These are phyloP conservation scores for Fusarium bactridioides DNA, from an alignment of 2,329 filamentous ascomycete genomes.

Conservation along the genomic window DNA sequence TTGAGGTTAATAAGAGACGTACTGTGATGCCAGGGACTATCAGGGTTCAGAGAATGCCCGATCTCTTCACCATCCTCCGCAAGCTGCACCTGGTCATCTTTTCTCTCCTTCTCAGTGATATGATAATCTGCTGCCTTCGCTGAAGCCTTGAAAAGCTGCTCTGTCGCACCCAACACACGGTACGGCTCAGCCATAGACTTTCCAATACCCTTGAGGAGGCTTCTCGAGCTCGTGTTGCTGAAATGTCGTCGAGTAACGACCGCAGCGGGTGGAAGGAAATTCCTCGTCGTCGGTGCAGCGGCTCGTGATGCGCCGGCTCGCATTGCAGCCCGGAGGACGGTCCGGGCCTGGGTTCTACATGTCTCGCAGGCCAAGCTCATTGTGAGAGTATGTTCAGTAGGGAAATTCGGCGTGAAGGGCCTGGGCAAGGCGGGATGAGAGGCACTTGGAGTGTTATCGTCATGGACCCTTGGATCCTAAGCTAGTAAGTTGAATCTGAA, in stretches of 20 bases:
- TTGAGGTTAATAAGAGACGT: constrained; percentile 41
- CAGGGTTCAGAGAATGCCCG: constrained; percentile 55
- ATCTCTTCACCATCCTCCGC: constrained; percentile 84
- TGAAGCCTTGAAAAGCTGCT: constrained; percentile 80
- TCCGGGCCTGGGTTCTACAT: constrained; percentile 56
- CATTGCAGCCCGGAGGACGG: constrained; percentile 47
- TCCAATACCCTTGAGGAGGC: constrained; percentile 47
- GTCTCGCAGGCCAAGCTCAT: constrained; percentile 56
- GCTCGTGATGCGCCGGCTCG: constrained; percentile 42
- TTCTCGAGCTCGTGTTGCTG: constrained; percentile 46
- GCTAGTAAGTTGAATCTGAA: background rate
- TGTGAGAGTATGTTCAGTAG: background rate
- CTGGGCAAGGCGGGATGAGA: constrained; percentile 8
- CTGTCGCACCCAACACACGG: constrained; percentile 79
- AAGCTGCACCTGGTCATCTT: constrained; percentile 72
- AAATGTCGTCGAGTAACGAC: constrained; percentile 45
- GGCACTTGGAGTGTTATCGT: constrained; percentile 40
- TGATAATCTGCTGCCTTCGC: constrained; percentile 77
- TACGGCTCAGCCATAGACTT: constrained; percentile 61
- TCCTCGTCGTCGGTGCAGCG: constrained; percentile 34
- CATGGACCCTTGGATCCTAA: constrained; percentile 31
- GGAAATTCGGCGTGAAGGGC: background rate
- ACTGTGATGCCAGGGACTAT: constrained; percentile 78
- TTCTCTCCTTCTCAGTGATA: constrained; percentile 72
- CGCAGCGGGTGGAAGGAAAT: constrained; percentile 28